Evolutionary conservation across 2,329 filamentous ascomycete species (phyloP), one percentile per base, ranked within the genome.

Genomic region (Arthrobotrys conoides): DNA sequence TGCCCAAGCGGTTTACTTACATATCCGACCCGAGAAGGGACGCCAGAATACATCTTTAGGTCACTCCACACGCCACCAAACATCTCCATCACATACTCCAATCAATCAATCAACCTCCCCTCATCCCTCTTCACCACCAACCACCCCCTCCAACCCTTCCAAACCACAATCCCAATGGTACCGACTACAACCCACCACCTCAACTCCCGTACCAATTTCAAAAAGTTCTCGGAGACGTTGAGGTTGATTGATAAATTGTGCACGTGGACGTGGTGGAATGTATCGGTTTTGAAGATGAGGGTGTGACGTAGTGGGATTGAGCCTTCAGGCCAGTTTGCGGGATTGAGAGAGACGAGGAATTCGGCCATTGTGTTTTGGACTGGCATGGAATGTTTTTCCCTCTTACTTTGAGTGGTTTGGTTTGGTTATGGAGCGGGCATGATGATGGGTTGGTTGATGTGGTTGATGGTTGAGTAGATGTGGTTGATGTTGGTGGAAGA

Each of bases 291-390:
- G 33, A 78, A 33, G 16, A 71, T 44, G 20, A 78, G 14, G 1
- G 64, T 66, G 48, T 78, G 75, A 14, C 68, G 68, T 20, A 78
- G 68, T 0, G 75, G 75, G 64, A 78, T 78, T 2, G 72, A 77
- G 24, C 61, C 70, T 51, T 78, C 63, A 0, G 75, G 75, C 75
- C 75, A 78, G 36, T 78, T 78, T 10, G 68, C 75, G 36, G 75
- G 75, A 55, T 78, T 78, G 2, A 78, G 66, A 9, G 75, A 78
- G 55, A 78, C 68, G 49, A 78, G 75, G 63, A 78, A 78, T 57
- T 78, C 75, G 12, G 75, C 75, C 75, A 78, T 78, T 8, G 68
- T 57, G 53, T 55, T 66, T 59, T 71, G 65, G 30, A 36, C 46
- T 5, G 46, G 71, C 53, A 66, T 68, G 22, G 24, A 36, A n/a